Conservation (phyloP, 129 eudicot species). For the Sambucus nigra region DNA sequence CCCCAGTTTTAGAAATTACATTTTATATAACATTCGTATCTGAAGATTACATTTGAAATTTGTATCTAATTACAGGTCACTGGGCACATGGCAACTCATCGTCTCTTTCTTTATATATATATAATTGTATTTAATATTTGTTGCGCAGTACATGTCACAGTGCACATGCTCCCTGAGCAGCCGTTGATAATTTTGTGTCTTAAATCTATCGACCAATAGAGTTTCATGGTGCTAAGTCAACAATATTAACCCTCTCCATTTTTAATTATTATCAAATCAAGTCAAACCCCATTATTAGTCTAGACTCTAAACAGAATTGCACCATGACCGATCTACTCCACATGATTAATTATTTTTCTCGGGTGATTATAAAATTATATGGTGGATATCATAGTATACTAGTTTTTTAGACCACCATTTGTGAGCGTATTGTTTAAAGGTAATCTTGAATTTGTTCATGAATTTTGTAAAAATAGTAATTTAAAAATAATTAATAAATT, state of each 20-base stretch:
- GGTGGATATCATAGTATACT: too few relatives aligned
- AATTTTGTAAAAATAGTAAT: too few relatives aligned
- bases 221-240: neutral
- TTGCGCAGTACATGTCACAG: too few relatives aligned
- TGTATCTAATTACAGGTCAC: neutral
- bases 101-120: too few relatives aligned
- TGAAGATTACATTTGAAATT: neutral
- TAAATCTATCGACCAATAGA: too few relatives aligned
- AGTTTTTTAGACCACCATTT: too few relatives aligned
- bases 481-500: too few relatives aligned
- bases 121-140: too few relatives aligned
- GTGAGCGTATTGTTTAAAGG: too few relatives aligned
- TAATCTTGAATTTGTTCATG: too few relatives aligned
- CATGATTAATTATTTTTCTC: neutral
- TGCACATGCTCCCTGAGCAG: too few relatives aligned
- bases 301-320: neutral
- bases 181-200: neutral
- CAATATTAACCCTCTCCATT: neutral
- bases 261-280: neutral
- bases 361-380: neutral
- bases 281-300: neutral
- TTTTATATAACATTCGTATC: neutral
- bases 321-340: neutral
- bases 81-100: neutral
- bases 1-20: neutral